A percentile compares a stretch with the other conserved stretches of the same genome.
Evolutionary conservation across 1,284 basidiomycete species (phyloP).

Genomic region (Pseudozyma thailandica): DNA sequence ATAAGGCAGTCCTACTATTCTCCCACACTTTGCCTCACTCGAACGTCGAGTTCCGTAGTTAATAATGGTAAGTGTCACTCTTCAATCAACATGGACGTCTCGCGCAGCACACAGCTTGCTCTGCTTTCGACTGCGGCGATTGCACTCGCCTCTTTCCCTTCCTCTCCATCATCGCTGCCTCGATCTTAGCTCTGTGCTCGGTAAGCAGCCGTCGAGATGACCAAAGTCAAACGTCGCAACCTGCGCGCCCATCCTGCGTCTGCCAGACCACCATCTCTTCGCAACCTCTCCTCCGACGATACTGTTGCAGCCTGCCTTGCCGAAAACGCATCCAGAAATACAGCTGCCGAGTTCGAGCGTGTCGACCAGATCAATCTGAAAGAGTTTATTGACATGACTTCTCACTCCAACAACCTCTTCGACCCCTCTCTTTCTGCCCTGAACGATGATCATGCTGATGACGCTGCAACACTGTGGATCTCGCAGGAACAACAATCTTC

Average conservation of each 20-base stretch:
- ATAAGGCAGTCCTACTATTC: conserved; percentile 1
- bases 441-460: conserved; percentile 17
- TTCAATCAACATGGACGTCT: neutral
- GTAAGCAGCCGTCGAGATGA: too few relatives aligned
- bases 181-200: neutral
- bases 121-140: too few relatives aligned
- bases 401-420: conserved; percentile 25
- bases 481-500: conserved; percentile 62
- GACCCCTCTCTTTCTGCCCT: conserved; percentile 1
- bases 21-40: conserved; percentile 3
- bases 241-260: conserved; percentile 17
- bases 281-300: neutral
- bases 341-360: neutral
- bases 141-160: neutral
- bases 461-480: neutral
- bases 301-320: too few relatives aligned
- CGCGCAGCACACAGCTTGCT: neutral
- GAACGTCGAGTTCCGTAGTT: neutral
- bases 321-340: neutral
- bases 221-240: conserved; percentile 36
- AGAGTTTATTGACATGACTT: conserved; percentile 36
- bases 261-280: conserved; percentile 1
- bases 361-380: conserved; percentile 22
- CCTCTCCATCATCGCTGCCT: neutral
- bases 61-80: conserved; percentile 12